phyloP scores from a whole-genome alignment of 2,329 filamentous ascomycete species.

The Clarireedia monteithiana region DNA sequence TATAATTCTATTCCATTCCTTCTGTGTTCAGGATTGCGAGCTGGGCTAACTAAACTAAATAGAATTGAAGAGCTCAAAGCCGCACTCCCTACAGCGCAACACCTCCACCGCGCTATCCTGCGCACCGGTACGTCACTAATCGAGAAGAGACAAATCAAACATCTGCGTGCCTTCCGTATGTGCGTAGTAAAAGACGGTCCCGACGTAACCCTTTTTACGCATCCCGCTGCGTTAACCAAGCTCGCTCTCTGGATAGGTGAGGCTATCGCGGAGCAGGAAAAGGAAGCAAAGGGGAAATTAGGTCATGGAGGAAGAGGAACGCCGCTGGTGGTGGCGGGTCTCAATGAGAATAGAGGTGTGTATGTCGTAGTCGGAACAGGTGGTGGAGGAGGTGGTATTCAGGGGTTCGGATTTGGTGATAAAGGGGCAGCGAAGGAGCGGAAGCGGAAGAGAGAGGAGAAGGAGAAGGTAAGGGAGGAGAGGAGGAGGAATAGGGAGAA shows the following conservation, averaged over 20 bases:
- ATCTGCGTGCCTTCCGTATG: constrained; percentile 87
- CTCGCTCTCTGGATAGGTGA: constrained; percentile 91
- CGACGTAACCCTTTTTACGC: constrained; percentile 83
- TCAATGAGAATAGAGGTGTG: constrained; percentile 79
- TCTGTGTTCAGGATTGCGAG: constrained; percentile 22
- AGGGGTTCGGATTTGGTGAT: constrained; percentile 59
- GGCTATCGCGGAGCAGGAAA: constrained; percentile 83
- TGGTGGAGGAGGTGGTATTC: constrained; percentile 63
- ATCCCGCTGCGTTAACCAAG: constrained; percentile 88
- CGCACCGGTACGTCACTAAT: constrained; percentile 86
- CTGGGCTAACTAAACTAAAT: constrained; percentile 32
- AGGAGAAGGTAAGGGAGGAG: constrained; percentile 49
- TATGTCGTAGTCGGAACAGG: constrained; percentile 93
- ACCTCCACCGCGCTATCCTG: constrained; percentile 86
- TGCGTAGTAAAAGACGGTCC: constrained; percentile 93
- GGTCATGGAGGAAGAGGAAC: constrained; percentile 64
- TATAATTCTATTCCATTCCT: not conserved
- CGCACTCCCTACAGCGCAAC: constrained; percentile 75
- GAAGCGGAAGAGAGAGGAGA: constrained; percentile 59
- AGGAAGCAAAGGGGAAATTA: constrained; percentile 62
- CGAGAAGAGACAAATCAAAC: constrained; percentile 88
- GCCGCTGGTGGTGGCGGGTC: constrained; percentile 80
- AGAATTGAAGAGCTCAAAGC: constrained; percentile 70
- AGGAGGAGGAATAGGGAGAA: constrained; percentile 51
- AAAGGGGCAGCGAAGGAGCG: constrained; percentile 54